phyloP scores from a whole-genome alignment of 306 rosid genomes.

The Vachellia collinsii region DNA sequence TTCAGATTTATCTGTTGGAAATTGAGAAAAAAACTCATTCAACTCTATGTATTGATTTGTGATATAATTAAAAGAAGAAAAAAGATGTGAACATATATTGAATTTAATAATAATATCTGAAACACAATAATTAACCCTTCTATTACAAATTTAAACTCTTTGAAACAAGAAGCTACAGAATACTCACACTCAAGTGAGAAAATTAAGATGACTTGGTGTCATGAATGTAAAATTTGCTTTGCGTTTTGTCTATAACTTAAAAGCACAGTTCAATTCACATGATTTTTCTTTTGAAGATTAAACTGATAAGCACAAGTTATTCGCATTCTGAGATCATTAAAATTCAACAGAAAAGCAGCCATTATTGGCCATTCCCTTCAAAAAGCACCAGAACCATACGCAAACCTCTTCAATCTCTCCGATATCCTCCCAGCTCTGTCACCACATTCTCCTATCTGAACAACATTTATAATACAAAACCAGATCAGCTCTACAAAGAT shows the following conservation, averaged over 20 bases:
- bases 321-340: background rate
- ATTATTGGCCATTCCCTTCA: background rate
- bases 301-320: no score
- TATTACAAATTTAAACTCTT: background rate
- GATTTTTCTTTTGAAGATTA: no score
- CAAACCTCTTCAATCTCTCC: slow-evolving; percentile 47
- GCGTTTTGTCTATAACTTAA: no score
- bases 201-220: background rate
- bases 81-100: background rate
- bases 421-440: slow-evolving; percentile 46
- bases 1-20: background rate
- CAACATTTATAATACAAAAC: background rate
- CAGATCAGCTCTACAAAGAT: background rate
- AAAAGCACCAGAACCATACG: slow-evolving; percentile 28
- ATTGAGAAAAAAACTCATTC: no score
- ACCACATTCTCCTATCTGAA: slow-evolving; percentile 45
- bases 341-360: background rate
- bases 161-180: background rate
- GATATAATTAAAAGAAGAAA: background rate
- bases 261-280: no score
- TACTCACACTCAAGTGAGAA: background rate
- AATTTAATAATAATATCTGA: background rate
- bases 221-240: background rate
- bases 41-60: background rate
- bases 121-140: background rate